phyloP scores from a whole-genome alignment of 805 yeast species.

The Metschnikowia cubensis region DNA sequence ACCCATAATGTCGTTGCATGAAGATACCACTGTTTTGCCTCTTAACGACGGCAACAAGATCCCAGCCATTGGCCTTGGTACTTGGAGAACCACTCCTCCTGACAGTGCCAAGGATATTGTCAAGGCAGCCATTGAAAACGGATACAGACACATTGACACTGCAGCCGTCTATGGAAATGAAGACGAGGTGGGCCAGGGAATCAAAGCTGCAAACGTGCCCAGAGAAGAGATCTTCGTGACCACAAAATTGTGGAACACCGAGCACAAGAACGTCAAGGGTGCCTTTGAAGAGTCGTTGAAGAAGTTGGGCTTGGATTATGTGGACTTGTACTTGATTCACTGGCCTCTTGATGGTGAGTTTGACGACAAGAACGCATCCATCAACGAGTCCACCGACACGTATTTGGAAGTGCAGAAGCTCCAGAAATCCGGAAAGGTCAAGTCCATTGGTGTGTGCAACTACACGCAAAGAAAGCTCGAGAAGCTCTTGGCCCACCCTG shows the following conservation, averaged over 20 bases:
- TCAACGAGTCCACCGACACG: conserved; percentile 30
- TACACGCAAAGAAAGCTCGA: conserved; percentile 15
- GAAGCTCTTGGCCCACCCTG: conserved; percentile 18
- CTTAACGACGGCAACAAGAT: conserved; percentile 15
- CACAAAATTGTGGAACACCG: conserved; percentile 66
- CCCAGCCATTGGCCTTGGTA: conserved; percentile 25
- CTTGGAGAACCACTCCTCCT: conserved; percentile 58
- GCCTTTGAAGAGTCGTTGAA: conserved; percentile 58
- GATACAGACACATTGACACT: conserved; percentile 19
- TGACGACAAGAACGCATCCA: conserved; percentile 22
- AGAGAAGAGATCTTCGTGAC: conserved; percentile 66
- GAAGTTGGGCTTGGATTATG: conserved; percentile 58
- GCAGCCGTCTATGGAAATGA: conserved; percentile 17
- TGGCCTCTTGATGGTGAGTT: conserved; percentile 43
- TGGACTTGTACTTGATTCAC: conserved; percentile 67
- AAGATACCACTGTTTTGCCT: conserved; percentile 8
- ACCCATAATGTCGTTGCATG: conserved; percentile 10
- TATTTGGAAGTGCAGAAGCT: conserved; percentile 44
- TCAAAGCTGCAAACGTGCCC: conserved; percentile 26
- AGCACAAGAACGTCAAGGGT: conserved; percentile 48
- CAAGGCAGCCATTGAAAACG: conserved; percentile 48
- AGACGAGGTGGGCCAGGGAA: conserved; percentile 15
- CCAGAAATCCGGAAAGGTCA: conserved; percentile 50
- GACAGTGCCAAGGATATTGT: conserved; percentile 54
- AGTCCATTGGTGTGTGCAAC: conserved; percentile 59